Conservation (phyloP, 768 basidiomycete genomes). For the Omphalotus guepiniiformis region DNA sequence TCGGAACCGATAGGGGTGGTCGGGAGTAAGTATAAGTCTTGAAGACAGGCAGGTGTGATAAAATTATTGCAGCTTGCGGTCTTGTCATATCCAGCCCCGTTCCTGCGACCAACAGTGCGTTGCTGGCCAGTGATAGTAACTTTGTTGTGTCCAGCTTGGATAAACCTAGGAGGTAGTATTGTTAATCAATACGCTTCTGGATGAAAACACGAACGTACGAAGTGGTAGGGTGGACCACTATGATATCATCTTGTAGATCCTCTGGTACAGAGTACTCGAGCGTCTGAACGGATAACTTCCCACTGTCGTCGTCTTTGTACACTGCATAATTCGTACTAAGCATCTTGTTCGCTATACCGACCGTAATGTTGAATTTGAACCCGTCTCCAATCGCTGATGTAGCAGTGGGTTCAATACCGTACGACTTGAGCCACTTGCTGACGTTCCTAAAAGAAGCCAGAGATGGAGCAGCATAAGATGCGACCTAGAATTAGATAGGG, state of each 20-base stretch:
- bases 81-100: conserved; percentile 13
- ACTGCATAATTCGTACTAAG: conserved; percentile 32
- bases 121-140: too few relatives aligned
- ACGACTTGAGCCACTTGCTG: conserved; percentile 39
- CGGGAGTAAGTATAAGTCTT: conserved; percentile 24
- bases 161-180: background rate
- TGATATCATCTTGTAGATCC: conserved; percentile 18
- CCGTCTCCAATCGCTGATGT: conserved; percentile 35
- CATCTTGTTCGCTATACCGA: conserved; percentile 30
- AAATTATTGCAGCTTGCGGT: conserved; percentile 16
- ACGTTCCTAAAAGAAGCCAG: conserved; percentile 22
- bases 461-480: conserved; percentile 14
- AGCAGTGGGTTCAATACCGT: conserved; percentile 32
- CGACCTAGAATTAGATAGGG: conserved; percentile 9
- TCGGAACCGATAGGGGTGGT: conserved; percentile 14
- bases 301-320: conserved; percentile 26
- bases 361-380: conserved; percentile 27
- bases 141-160: too few relatives aligned
- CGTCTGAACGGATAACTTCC: conserved; percentile 19
- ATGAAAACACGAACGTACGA: conserved; percentile 12
- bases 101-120: background rate
- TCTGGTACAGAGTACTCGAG: conserved; percentile 23
- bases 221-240: conserved; percentile 23
- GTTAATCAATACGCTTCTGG: background rate
- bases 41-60: conserved; percentile 24